phyloP scores from a whole-genome alignment of 2,329 filamentous ascomycete species.

The Aspergillus ochraceus region DNA sequence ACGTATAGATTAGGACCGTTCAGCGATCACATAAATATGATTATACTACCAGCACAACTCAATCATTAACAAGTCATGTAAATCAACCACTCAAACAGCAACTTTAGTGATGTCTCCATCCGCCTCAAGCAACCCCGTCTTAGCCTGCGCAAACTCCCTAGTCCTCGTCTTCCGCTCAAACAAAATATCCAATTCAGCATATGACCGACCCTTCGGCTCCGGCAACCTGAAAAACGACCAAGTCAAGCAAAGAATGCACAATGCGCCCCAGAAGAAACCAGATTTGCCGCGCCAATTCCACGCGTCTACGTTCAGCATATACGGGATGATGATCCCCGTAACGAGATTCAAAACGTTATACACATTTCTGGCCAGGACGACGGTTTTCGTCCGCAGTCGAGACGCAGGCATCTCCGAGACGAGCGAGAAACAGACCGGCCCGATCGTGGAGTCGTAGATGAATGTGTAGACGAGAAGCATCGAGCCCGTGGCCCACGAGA shows the following conservation, averaged over 20 bases:
- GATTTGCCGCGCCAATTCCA: slow-evolving; percentile 83
- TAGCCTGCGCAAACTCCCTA: slow-evolving; percentile 1
- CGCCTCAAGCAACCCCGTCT: slow-evolving; percentile 1
- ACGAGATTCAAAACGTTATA: slow-evolving; percentile 49
- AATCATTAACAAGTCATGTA: too few species aligned
- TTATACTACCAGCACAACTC: not conserved
- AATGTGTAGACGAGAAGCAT: slow-evolving; percentile 56
- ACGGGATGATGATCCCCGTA: slow-evolving; percentile 71
- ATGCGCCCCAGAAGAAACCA: slow-evolving; percentile 78
- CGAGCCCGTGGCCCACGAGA: slow-evolving; percentile 43
- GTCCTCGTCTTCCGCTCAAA: slow-evolving; percentile 61
- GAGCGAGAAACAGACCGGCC: slow-evolving; percentile 55
- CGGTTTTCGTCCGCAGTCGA: slow-evolving; percentile 55
- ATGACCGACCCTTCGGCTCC: slow-evolving; percentile 73
- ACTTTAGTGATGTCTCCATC: not conserved
- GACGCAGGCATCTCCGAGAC: slow-evolving; percentile 56
- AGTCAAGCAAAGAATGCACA: slow-evolving; percentile 71
- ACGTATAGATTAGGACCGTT: not conserved
- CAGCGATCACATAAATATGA: not conserved
- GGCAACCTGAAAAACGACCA: slow-evolving; percentile 77
- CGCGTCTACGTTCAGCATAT: slow-evolving; percentile 80
- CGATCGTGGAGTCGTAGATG: slow-evolving; percentile 56
- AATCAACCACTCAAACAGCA: not conserved
- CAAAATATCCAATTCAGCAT: slow-evolving; percentile 77
- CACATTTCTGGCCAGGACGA: slow-evolving; percentile 51